A percentile compares a stretch with the other conserved stretches of the same genome.
Evolutionary conservation across 805 yeast species (phyloP).

Genomic region (Monosporozyma solicola): DNA sequence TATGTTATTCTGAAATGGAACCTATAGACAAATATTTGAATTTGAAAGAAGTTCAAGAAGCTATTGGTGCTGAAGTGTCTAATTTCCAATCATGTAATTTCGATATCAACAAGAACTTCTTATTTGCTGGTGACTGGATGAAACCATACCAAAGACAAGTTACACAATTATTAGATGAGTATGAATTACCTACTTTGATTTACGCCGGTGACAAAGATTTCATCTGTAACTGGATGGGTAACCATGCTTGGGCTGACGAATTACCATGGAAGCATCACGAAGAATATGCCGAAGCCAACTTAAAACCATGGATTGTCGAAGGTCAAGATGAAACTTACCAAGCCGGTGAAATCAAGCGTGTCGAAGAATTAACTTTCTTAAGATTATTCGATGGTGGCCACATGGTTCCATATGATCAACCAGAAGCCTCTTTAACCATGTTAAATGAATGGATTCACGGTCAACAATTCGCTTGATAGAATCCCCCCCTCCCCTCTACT

Average conservation of each 20-base stretch:
- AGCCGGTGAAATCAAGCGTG: slow-evolving; percentile 63
- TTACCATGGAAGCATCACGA: slow-evolving; percentile 58
- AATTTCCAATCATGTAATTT: slow-evolving; percentile 66
- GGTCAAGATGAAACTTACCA: slow-evolving; percentile 33
- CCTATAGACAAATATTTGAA: slow-evolving; percentile 76
- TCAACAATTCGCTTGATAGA: neutral
- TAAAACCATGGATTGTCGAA: slow-evolving; percentile 38
- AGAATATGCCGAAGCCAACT: slow-evolving; percentile 40
- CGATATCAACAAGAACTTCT: slow-evolving; percentile 69
- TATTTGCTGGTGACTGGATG: slow-evolving; percentile 87
- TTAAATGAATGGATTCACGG: slow-evolving; percentile 79
- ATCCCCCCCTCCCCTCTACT: neutral
- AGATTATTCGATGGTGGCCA: slow-evolving; percentile 89
- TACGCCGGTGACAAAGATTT: slow-evolving; percentile 96
- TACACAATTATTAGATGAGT: slow-evolving; percentile 54
- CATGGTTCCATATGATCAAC: slow-evolving; percentile 92
- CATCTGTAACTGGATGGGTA: slow-evolving; percentile 96
- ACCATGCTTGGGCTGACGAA: slow-evolving; percentile 72
- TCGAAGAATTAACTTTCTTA: slow-evolving; percentile 66
- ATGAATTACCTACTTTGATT: slow-evolving; percentile 68
- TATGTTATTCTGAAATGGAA: slow-evolving; percentile 75
- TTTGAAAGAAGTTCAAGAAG: slow-evolving; percentile 61
- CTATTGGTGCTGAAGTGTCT: slow-evolving; percentile 87
- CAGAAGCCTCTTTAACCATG: slow-evolving; percentile 68
- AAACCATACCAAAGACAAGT: slow-evolving; percentile 78